Base-by-base conservation (phyloP, 1,139 yeast genomes). In the Pichia sp. region DNA sequence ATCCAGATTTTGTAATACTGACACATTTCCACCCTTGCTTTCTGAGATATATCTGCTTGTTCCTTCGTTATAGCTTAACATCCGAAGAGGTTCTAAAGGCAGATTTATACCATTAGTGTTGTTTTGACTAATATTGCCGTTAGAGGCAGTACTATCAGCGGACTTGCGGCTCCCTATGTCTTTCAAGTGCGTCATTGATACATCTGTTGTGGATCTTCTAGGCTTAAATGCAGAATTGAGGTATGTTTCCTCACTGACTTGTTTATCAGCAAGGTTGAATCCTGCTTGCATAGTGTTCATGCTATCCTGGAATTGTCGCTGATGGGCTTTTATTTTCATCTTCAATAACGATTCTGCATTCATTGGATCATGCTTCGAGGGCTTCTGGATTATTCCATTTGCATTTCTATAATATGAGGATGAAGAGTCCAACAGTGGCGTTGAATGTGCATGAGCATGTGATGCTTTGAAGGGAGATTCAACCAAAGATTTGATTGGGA, bases 401-500 rank as follows among this genome's bases (percentile, higher is more conserved):
- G 30, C 29, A 24, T 40, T 17, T n/a, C 2, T 34, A 29, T 10
- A 43, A 16, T 20, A 47, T 16, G 16, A 36, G 2, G 40, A 36
- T 2, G 40, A 36, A 6, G 40, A 16, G 16, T 4, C 40, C 16
- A 36, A 41, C 6, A 41, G 38, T 16, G 50, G 41, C 41, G 49
- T 43, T 10, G 27, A 33, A 29, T 40, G 48, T 17, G 42, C 38
- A 40, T 46, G 44, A 7, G 30, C 27, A 14, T 36, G 40, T 6
- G 40, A 36, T 9, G 60, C 51, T 45, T 62, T 61, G 55, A 67
- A 66, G 3, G 71, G 70, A 2, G 71, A 66, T 27, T 63, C 61
- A 27, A 67, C 61, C 27, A 67, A 55, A 17, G 70, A 67, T 51
- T 64, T 66, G 33, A 65, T 59, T 3, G 67, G 65, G 2, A 63